These are phyloP conservation scores for Acanthamoeba royreba DNA, from an alignment of 208 protist genomes.

Conservation along the genomic window DNA sequence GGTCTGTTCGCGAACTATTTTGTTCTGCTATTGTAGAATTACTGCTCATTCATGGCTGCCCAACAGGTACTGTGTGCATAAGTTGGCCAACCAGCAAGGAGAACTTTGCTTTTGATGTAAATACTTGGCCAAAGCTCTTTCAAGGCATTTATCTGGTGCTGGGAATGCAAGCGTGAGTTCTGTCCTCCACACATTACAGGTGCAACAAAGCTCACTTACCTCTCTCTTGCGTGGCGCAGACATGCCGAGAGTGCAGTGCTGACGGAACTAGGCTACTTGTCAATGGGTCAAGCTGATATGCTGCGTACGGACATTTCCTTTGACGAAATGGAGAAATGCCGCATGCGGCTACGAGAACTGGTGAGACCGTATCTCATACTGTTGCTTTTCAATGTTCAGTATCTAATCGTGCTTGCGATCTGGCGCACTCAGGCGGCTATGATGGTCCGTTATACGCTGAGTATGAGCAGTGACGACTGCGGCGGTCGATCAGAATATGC, in stretches of 20 bases:
- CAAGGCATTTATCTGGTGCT: constrained; percentile 43
- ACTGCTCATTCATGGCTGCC: not conserved
- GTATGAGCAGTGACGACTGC: constrained; percentile 47
- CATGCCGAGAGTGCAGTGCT: constrained; percentile 36
- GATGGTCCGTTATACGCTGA: constrained; percentile 39
- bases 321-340: constrained; percentile 18
- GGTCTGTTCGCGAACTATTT: not conserved
- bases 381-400: not conserved
- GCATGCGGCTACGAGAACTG: not conserved
- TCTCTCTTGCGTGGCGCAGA: too few species aligned
- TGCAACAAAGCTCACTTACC: too few species aligned
- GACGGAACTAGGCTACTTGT: constrained; percentile 12
- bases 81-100: not conserved
- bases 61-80: not conserved
- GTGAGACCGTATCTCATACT: not conserved
- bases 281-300: not conserved
- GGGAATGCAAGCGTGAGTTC: not conserved
- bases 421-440: not conserved
- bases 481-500: constrained; percentile 29
- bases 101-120: not conserved
- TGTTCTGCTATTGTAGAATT: not conserved
- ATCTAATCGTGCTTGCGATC: not conserved
- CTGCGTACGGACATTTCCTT: constrained; percentile 17
- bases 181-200: not conserved
- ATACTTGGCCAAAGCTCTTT: constrained; percentile 32